phyloP scores from a whole-genome alignment of 2,329 filamentous ascomycete genomes.

The Diplodia sapinea region DNA sequence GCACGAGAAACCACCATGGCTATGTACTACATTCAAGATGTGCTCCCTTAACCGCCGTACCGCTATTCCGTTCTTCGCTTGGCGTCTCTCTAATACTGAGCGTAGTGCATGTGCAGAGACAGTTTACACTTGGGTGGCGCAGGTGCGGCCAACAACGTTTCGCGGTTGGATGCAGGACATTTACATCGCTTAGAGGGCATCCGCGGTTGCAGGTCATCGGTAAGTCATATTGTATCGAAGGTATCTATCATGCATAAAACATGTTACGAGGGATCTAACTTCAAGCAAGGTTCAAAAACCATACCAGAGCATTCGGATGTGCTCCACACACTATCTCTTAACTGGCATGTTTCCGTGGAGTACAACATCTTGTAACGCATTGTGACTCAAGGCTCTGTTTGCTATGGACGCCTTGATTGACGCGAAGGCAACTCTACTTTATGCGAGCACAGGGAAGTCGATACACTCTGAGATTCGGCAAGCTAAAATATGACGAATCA shows the following conservation, averaged over 20 bases:
- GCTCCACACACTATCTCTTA: too few relatives aligned
- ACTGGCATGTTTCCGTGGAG: neutral
- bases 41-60: neutral
- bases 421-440: neutral
- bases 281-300: too few relatives aligned
- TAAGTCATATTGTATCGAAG: neutral
- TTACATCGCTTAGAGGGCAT: neutral
- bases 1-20: too few relatives aligned
- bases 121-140: neutral
- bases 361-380: neutral
- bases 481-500: conserved; percentile 5
- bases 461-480: neutral
- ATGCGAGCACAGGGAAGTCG: conserved; percentile 2
- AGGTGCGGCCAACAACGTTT: neutral
- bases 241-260: too few relatives aligned
- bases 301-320: neutral
- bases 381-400: neutral
- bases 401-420: conserved; percentile 14
- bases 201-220: neutral
- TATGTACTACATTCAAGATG: neutral
- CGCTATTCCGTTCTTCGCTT: neutral
- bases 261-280: too few relatives aligned
- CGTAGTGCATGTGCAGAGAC: neutral
- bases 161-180: neutral
- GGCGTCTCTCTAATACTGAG: neutral